Evolutionary conservation across 2,329 filamentous ascomycete genomes (phyloP).

Genomic region (Monosporascus cannonballus): DNA sequence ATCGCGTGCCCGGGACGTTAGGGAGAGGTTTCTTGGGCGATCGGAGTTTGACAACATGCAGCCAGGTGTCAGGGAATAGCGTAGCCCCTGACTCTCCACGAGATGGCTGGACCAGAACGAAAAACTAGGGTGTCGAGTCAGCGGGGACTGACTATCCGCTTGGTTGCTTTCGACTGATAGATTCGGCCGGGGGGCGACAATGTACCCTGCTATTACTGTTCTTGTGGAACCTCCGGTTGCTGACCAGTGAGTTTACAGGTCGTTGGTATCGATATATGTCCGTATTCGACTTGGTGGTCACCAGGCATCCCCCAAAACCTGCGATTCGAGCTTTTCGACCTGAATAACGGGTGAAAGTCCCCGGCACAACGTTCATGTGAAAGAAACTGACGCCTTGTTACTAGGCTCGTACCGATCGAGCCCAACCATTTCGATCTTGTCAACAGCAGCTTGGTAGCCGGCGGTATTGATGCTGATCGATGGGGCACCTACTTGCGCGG

Average conservation of each 20-base stretch:
- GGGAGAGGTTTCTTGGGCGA: too few relatives aligned
- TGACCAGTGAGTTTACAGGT: constrained; percentile 41
- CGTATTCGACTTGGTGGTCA: constrained; percentile 38
- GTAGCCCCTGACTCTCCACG: too few relatives aligned
- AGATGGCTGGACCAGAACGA: too few relatives aligned
- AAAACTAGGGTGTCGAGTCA: too few relatives aligned
- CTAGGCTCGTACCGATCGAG: constrained; percentile 42
- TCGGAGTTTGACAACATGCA: too few relatives aligned
- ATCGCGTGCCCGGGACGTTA: too few relatives aligned
- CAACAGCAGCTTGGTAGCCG: constrained; percentile 67
- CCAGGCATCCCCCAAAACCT: constrained; percentile 41
- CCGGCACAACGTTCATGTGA: not conserved
- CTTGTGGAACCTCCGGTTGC: not conserved
- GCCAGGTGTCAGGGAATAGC: too few relatives aligned
- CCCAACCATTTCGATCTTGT: constrained; percentile 74
- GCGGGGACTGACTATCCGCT: not conserved
- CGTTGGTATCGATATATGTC: constrained; percentile 65
- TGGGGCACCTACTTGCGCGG: constrained; percentile 75
- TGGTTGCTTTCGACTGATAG: not conserved
- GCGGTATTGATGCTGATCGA: constrained; percentile 64
- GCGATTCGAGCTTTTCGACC: constrained; percentile 65
- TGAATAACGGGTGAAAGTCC: constrained; percentile 53
- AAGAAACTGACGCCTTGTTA: constrained; percentile 8
- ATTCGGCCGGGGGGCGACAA: not conserved
- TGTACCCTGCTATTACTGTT: constrained; percentile 5